Evolutionary conservation across 768 basidiomycete genomes (phyloP).

Genomic region (Gloeopeniophorella convolvens): DNA sequence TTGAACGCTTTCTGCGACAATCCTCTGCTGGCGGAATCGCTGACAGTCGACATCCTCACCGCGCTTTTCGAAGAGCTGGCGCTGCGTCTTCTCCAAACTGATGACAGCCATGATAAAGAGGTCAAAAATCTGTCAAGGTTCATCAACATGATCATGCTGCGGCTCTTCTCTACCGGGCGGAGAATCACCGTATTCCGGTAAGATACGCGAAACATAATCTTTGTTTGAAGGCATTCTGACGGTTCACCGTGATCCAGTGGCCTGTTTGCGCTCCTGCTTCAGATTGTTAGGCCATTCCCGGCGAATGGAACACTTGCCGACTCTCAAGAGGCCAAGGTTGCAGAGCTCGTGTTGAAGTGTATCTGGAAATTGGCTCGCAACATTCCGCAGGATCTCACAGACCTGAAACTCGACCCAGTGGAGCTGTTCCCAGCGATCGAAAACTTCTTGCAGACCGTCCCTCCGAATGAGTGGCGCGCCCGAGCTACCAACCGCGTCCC

Average conservation of each 20-base stretch:
- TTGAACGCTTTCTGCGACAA: slow-evolving; percentile 94
- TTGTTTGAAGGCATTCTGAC: neutral
- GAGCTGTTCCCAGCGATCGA: slow-evolving; percentile 91
- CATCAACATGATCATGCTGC: slow-evolving; percentile 97
- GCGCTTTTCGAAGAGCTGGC: slow-evolving; percentile 90
- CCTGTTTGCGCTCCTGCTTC: slow-evolving; percentile 74
- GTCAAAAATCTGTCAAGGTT: slow-evolving; percentile 92
- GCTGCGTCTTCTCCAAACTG: slow-evolving; percentile 85
- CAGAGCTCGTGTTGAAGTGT: slow-evolving; percentile 91
- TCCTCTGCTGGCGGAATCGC: slow-evolving; percentile 74
- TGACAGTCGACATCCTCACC: slow-evolving; percentile 80
- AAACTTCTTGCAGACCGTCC: slow-evolving; percentile 86
- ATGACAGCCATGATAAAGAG: slow-evolving; percentile 75
- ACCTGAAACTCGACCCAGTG: slow-evolving; percentile 74
- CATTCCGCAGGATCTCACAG: slow-evolving; percentile 85
- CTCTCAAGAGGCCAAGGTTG: slow-evolving; percentile 80
- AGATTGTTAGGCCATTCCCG: slow-evolving; percentile 81
- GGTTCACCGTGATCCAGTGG: slow-evolving; percentile 46
- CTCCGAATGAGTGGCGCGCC: slow-evolving; percentile 94
- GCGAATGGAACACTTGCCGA: slow-evolving; percentile 62
- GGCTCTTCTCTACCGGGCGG: slow-evolving; percentile 85
- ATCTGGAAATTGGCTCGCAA: slow-evolving; percentile 97
- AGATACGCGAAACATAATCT: slow-evolving; percentile 24
- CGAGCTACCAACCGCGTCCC: slow-evolving; percentile 87
- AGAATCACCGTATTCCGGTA: slow-evolving; percentile 90